Percentiles rank a stretch among this genome's conserved stretches.
These are phyloP conservation scores for Amauroascus niger DNA, from an alignment of 2,329 filamentous ascomycete genomes.

Conservation along the genomic window DNA sequence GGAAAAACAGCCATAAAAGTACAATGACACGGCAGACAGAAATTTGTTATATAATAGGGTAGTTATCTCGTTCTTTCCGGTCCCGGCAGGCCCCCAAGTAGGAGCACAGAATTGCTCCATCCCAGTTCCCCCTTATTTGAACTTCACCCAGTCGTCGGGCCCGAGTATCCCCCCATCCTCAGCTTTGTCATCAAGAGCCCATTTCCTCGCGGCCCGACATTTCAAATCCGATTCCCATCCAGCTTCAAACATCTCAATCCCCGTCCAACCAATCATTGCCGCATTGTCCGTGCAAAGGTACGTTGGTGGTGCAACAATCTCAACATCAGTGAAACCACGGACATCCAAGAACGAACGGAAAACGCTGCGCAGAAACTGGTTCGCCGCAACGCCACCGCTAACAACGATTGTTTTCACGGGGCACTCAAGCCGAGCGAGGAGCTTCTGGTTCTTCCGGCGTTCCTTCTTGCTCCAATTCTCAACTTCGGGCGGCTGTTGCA, in stretches of 20 bases:
- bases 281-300: conserved; percentile 87
- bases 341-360: conserved; percentile 51
- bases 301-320: conserved; percentile 63
- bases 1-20: too few species aligned
- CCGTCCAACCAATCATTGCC: conserved; percentile 94
- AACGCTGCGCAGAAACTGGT: conserved; percentile 65
- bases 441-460: not conserved
- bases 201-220: conserved; percentile 55
- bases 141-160: conserved; percentile 43
- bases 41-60: too few species aligned
- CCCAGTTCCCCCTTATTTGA: not conserved
- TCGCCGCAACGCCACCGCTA: conserved; percentile 83
- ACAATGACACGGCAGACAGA: too few species aligned
- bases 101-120: not conserved
- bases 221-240: conserved; percentile 59
- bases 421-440: not conserved
- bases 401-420: conserved; percentile 59
- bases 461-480: not conserved
- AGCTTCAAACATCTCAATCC: conserved; percentile 78
- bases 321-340: conserved; percentile 54
- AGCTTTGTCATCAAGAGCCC: conserved; percentile 58
- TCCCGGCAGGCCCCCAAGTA: not conserved
- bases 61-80: too few species aligned
- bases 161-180: conserved; percentile 60
- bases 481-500: conserved; percentile 17